Evolutionary conservation across 208 protist species (phyloP).

Genomic region (Naegleria fowleri): DNA sequence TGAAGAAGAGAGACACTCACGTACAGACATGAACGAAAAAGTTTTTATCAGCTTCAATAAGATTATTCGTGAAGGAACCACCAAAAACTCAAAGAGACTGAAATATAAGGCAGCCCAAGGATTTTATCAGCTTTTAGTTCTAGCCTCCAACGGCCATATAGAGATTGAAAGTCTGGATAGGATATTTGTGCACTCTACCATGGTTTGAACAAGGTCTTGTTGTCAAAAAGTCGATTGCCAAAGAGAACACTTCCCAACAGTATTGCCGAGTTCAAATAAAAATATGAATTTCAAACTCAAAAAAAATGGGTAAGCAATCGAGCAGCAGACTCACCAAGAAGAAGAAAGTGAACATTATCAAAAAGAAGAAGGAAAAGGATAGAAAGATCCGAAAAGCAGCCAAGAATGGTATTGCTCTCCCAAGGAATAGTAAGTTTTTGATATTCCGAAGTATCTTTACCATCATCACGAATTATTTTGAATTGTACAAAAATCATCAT

Average conservation of each 20-base stretch:
- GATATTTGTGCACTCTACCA: not conserved
- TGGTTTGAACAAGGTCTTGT: too few species aligned
- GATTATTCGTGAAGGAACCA: not conserved
- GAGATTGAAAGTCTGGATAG: not conserved
- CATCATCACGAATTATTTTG: too few species aligned
- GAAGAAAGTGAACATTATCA: slow-evolving; percentile 37
- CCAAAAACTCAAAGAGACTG: not conserved
- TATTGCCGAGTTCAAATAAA: not conserved
- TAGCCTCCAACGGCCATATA: not conserved
- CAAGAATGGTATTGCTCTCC: slow-evolving; percentile 33
- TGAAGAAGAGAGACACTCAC: not conserved
- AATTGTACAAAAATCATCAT: not conserved
- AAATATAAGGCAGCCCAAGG: not conserved
- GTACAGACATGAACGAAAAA: not conserved
- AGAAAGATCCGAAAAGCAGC: slow-evolving; percentile 34
- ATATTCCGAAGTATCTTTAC: not conserved
- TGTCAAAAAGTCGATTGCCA: too few species aligned
- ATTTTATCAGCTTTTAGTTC: not conserved
- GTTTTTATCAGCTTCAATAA: not conserved
- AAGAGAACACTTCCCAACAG: too few species aligned
- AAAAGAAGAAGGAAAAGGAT: slow-evolving; percentile 39
- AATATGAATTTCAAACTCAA: not conserved
- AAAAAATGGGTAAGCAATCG: not conserved
- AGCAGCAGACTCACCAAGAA: slow-evolving; percentile 20
- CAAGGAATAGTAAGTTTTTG: slow-evolving; percentile 14